phyloP scores from a whole-genome alignment of 345 rosid species.

The Syzygium aromaticum region DNA sequence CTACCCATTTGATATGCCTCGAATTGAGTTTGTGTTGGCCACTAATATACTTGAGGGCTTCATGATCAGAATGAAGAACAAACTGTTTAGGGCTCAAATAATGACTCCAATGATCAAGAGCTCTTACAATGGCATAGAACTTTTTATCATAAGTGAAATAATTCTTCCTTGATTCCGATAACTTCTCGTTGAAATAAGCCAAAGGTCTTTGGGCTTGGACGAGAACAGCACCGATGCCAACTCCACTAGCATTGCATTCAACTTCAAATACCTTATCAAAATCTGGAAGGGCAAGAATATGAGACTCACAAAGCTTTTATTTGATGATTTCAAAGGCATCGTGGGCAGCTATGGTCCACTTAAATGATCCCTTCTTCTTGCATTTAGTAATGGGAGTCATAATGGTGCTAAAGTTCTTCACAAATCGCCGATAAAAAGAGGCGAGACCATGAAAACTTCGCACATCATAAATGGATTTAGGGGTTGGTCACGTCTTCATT shows the following conservation, averaged over 20 bases:
- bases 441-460: not conserved
- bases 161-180: not conserved
- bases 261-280: not conserved
- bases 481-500: not conserved
- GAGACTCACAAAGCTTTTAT: not conserved
- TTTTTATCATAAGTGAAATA: too few species aligned
- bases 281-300: not conserved
- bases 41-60: too few species aligned
- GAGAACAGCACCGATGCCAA: not conserved
- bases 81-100: too few species aligned
- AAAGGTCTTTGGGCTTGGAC: not conserved
- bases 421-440: not conserved
- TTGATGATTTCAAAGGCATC: not conserved
- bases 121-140: too few species aligned
- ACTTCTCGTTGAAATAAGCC: not conserved
- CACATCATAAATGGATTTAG: not conserved
- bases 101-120: too few species aligned
- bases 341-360: not conserved
- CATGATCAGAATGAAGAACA: too few species aligned
- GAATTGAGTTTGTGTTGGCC: too few species aligned
- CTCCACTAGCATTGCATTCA: not conserved
- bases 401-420: not conserved
- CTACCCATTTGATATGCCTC: too few species aligned
- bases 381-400: not conserved
- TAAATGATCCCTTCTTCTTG: not conserved